Evolutionary conservation across 306 rosid species (phyloP).

Genomic region (Dalbergia oliveri): DNA sequence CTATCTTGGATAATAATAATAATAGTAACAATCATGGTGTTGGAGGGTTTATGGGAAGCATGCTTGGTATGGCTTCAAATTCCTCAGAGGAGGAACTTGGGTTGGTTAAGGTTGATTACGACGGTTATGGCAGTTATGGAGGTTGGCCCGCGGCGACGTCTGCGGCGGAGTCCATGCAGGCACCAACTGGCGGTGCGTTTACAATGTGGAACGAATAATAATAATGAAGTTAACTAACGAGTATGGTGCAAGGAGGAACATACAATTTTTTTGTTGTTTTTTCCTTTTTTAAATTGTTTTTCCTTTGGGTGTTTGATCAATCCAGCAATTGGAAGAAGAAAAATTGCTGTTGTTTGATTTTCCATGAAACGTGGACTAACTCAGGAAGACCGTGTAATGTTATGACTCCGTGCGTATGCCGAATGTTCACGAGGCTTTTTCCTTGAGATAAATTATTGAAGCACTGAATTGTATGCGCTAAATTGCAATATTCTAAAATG

Average conservation of each 20-base stretch:
- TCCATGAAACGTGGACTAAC: conserved; percentile 35
- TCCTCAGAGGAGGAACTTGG: conserved; percentile 61
- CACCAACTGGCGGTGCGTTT: conserved; percentile 64
- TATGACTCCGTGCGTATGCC: not conserved
- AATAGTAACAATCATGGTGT: conserved; percentile 44
- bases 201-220: conserved; percentile 83
- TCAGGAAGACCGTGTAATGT: not conserved
- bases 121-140: conserved; percentile 65
- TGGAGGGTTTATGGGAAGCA: conserved; percentile 54
- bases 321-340: conserved; percentile 23
- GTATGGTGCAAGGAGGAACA: conserved; percentile 14
- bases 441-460: not conserved
- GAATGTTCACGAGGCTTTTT: conserved; percentile 2
- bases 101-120: conserved; percentile 85
- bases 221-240: not conserved
- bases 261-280: conserved; percentile 31
- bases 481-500: not conserved
- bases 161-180: conserved; percentile 62
- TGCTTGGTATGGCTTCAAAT: conserved; percentile 48
- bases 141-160: conserved; percentile 61
- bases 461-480: not conserved
- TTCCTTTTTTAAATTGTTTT: not conserved
- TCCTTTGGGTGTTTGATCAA: not conserved
- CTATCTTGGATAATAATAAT: conserved; percentile 61
- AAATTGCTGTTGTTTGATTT: conserved; percentile 45